phyloP scores from a whole-genome alignment of 495 filamentous ascomycete species.

The Aspergillus taichungensis region DNA sequence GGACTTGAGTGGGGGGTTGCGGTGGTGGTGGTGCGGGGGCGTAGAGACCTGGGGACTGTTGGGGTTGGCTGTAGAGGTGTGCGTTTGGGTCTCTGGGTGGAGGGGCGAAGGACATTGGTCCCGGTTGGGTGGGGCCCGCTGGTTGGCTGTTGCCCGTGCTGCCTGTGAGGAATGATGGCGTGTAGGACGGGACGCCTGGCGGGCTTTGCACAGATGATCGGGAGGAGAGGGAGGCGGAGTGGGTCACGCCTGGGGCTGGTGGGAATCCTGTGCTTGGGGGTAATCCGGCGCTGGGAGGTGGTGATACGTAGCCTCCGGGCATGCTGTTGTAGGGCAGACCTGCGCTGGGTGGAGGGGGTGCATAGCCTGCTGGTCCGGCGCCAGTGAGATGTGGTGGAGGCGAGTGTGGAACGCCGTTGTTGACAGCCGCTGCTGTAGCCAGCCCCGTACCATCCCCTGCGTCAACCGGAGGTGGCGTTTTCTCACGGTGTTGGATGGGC shows the following conservation, averaged over 20 bases:
- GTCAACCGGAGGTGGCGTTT: conserved; percentile 77
- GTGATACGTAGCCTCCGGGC: too few relatives aligned
- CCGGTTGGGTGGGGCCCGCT: conserved; percentile 7
- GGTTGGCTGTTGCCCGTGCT: conserved; percentile 3
- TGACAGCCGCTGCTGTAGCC: conserved; percentile 55
- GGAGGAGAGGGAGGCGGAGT: conserved; percentile 19
- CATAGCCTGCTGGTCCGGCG: conserved; percentile 21
- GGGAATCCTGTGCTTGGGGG: background rate
- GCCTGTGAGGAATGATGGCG: conserved; percentile 21
- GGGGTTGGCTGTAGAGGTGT: conserved; percentile 29
- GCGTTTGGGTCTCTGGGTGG: conserved; percentile 40
- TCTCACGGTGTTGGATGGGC: conserved; percentile 73
- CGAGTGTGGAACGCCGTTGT: conserved; percentile 40
- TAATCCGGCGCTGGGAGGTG: background rate
- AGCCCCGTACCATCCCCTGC: conserved; percentile 64
- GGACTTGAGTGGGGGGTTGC: conserved; percentile 5
- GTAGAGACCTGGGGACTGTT: background rate
- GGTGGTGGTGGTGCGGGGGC: conserved; percentile 1
- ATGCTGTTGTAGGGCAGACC: conserved; percentile 1
- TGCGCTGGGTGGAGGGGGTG: conserved; percentile 32
- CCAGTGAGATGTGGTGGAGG: conserved; percentile 30
- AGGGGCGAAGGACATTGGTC: conserved; percentile 33
- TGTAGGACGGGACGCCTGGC: conserved; percentile 23
- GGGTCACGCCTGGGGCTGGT: conserved; percentile 7
- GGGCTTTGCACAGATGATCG: conserved; percentile 17